Base-by-base conservation (phyloP, 2,329 filamentous ascomycete species). In the Colletotrichum sp. region DNA sequence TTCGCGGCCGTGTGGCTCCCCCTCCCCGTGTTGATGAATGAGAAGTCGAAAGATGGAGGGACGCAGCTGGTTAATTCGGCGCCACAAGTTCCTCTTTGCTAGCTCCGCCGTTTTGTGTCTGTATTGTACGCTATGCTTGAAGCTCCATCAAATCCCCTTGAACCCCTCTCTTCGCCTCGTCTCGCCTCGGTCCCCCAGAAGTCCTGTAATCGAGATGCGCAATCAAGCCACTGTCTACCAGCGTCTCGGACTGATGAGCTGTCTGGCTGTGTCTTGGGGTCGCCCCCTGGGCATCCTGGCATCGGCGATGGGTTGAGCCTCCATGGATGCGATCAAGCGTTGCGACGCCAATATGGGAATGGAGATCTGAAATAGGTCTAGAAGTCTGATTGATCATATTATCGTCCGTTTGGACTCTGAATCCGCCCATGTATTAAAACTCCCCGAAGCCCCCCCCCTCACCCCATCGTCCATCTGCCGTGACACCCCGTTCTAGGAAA, bases 171-270 rank as follows among this genome's bases (percentile, higher is more conserved):
- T 12, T 51, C 43, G 43, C 61, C 61, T 24, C 66, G 54, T 33
- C 47, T 43, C 70, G 38, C 54, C 58, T 24, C 66, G 21, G 31
- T 27, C 64, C 64, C 59, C 34, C 34, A 36, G 24, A 33, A 38
- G 57, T 66, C 71, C 68, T 73, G 43, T 62, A 71, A 71, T 71
- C 51, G 67, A 73, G 67, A 71, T 63, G 43, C 43, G 55, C 68
- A 66, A 73, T 62, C 34, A 73, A 70, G 67, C 68, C 57, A 66
- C 68, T 70, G 62, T 63, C 11, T 38, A 62, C 71, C 71, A 65
- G 68, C 71, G 71, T 71, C 71, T 73, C 71, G 71, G 71, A 73
- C 71, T 73, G 68, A 73, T 71, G 68, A 71, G 31, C 71, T 66
- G 21, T 13, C 31, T 61, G 36, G n/a, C 8, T 31, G 43, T 29